Conservation (phyloP, 2,329 filamentous ascomycete species). For the Colletotrichum spinosum region DNA sequence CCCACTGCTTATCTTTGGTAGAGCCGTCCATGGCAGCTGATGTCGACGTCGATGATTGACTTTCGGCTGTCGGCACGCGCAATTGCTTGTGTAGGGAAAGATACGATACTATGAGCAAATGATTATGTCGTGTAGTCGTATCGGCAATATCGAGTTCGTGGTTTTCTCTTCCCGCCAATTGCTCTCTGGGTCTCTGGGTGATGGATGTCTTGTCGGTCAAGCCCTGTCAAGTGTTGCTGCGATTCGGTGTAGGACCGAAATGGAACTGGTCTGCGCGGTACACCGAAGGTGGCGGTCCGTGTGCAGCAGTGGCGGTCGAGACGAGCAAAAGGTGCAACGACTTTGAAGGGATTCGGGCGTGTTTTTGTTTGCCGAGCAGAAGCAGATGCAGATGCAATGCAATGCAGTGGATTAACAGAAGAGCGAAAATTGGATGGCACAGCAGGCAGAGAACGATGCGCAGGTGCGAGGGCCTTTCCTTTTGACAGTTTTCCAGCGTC, state of each 20-base stretch:
- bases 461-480: conserved; percentile 26
- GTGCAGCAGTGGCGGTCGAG: no score
- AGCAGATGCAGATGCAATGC: conserved; percentile 14
- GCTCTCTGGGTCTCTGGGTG: no score
- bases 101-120: not conserved
- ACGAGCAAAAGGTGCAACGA: no score
- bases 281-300: no score
- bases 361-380: no score
- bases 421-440: conserved; percentile 16
- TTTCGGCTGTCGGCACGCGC: no score
- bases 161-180: no score
- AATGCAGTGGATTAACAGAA: not conserved
- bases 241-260: not conserved
- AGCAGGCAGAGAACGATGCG: not conserved
- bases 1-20: conserved; percentile 62
- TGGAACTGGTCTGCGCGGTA: no score
- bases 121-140: not conserved
- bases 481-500: conserved; percentile 29
- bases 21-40: conserved; percentile 38
- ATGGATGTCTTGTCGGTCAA: not conserved
- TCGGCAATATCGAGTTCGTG: no score
- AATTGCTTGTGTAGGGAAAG: conserved; percentile 4
- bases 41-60: not conserved
- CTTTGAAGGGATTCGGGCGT: no score
- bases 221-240: not conserved